Evolutionary conservation across 1,139 yeast genomes (phyloP).

Genomic region (Zygoascus meyerae): DNA sequence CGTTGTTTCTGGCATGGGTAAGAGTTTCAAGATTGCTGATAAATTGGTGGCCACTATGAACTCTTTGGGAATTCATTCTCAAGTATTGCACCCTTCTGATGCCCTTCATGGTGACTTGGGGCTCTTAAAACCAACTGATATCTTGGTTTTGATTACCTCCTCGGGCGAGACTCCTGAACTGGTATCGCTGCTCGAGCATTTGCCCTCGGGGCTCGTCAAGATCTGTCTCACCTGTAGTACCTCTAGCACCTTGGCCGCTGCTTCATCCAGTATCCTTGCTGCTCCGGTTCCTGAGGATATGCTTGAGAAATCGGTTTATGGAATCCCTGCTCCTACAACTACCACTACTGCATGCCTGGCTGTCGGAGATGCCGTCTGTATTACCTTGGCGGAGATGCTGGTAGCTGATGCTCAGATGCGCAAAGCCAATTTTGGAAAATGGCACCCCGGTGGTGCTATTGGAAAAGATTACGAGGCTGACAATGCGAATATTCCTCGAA

Average conservation of each 20-base stretch:
- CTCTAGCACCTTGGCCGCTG: conserved; percentile 41
- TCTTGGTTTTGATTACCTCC: conserved; percentile 63
- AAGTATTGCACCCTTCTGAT: conserved; percentile 72
- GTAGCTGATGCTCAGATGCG: conserved; percentile 52
- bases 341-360: conserved; percentile 73
- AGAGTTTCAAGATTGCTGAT: conserved; percentile 70
- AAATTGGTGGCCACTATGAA: conserved; percentile 79
- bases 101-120: conserved; percentile 93
- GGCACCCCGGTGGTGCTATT: conserved; percentile 90
- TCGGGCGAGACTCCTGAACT: conserved; percentile 85
- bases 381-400: conserved; percentile 65
- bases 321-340: conserved; percentile 83
- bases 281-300: conserved; percentile 57
- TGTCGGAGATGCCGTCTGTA: conserved; percentile 70
- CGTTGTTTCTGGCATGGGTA: conserved; percentile 77
- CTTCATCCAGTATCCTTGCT: conserved; percentile 49
- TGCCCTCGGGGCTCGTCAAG: conserved; percentile 49
- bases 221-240: conserved; percentile 58
- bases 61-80: conserved; percentile 66
- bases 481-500: not conserved
- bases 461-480: conserved; percentile 45
- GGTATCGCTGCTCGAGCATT: conserved; percentile 51
- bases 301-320: conserved; percentile 63
- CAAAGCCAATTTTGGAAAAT: conserved; percentile 52
- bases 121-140: conserved; percentile 54